These are phyloP conservation scores for Sugiyamaella smithiae DNA, from an alignment of 805 yeast species.

Conservation along the genomic window DNA sequence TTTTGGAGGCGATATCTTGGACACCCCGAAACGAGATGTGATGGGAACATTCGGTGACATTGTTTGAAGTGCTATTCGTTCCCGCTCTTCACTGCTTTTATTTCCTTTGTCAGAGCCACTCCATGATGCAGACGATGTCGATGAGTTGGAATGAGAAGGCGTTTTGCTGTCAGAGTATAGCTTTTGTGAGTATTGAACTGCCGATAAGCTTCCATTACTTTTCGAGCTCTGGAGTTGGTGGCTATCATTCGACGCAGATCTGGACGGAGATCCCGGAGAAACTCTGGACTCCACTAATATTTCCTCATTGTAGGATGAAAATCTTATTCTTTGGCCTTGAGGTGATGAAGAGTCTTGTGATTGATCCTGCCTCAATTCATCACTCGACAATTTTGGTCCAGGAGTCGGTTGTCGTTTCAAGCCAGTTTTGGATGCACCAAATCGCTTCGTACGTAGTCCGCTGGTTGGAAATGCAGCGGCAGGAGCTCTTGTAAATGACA, in stretches of 20 bases:
- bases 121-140: neutral
- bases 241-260: too few species aligned
- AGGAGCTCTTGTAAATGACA: conserved; percentile 12
- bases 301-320: conserved; percentile 16
- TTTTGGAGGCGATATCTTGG: conserved; percentile 20
- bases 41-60: conserved; percentile 9
- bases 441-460: conserved; percentile 14
- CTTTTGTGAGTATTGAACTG: neutral
- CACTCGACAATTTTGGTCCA: neutral
- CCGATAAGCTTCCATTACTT: neutral
- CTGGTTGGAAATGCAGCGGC: conserved; percentile 12
- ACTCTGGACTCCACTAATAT: conserved; percentile 10
- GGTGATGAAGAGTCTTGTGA: conserved; percentile 2
- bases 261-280: too few species aligned
- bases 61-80: neutral
- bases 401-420: neutral
- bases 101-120: neutral
- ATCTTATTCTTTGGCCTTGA: conserved; percentile 9
- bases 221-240: neutral
- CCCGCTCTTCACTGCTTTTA: neutral
- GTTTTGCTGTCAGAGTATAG: conserved; percentile 10
- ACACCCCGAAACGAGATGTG: neutral
- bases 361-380: neutral
- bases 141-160: conserved; percentile 4
- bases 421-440: conserved; percentile 7